Conservation (phyloP, 2,329 filamentous ascomycete genomes). For the Eutypella sp. region DNA sequence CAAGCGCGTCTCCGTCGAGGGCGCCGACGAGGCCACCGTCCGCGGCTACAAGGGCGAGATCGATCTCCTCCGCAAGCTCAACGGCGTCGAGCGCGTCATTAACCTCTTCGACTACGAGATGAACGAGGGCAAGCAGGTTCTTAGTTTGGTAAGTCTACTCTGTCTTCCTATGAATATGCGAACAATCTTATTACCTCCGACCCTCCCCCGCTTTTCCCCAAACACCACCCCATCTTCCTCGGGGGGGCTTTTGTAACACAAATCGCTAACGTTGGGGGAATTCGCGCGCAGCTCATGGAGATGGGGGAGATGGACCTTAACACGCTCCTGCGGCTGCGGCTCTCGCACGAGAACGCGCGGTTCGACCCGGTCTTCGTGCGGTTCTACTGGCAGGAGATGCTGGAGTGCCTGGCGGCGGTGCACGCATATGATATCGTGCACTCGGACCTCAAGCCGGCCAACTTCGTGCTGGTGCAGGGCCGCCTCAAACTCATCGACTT, state of each 20-base stretch:
- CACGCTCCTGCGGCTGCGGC: conserved; percentile 69
- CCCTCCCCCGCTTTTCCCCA: conserved; percentile 2
- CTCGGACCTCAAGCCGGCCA: conserved; percentile 93
- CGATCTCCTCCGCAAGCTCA: conserved; percentile 76
- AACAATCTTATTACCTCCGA: neutral
- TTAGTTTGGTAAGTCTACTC: conserved; percentile 66
- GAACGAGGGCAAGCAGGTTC: conserved; percentile 83
- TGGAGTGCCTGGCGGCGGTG: conserved; percentile 86
- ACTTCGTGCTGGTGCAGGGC: conserved; percentile 90
- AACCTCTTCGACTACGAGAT: conserved; percentile 88
- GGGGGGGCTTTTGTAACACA: too few species aligned
- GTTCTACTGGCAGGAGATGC: conserved; percentile 99
- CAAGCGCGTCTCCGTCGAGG: conserved; percentile 86
- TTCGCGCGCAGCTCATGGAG: conserved; percentile 94
- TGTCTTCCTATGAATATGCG: neutral
- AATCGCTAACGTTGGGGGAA: too few species aligned
- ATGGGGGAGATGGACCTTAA: conserved; percentile 93
- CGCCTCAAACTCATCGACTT: conserved; percentile 96
- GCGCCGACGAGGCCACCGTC: conserved; percentile 79
- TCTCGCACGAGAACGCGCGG: conserved; percentile 66
- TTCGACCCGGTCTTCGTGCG: conserved; percentile 89
- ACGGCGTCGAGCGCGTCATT: conserved; percentile 84
- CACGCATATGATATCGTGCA: conserved; percentile 91
- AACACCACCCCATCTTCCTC: neutral
- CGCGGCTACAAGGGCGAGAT: conserved; percentile 93